Evolutionary conservation across 2,329 filamentous ascomycete species (phyloP).

Genomic region (Chrysoporthe deuterocubensis): DNA sequence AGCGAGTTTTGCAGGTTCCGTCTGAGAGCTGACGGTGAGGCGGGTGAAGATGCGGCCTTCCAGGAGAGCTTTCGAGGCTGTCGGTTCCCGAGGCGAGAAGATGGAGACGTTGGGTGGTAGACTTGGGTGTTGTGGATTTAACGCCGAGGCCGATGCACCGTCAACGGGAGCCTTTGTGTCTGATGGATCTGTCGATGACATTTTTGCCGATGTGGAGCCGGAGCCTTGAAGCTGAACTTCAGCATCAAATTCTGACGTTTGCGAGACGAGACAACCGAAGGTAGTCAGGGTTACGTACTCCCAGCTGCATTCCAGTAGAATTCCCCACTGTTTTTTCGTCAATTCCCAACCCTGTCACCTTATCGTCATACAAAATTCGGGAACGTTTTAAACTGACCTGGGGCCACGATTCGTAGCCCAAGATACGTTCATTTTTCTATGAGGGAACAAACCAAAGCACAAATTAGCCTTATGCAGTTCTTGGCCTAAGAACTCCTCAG

Average conservation of each 20-base stretch:
- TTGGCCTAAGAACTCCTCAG: too few species aligned
- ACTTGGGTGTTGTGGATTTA: constrained; percentile 2
- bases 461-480: too few species aligned
- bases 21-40: constrained; percentile 29
- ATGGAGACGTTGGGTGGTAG: constrained; percentile 33
- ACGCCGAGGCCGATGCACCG: background rate
- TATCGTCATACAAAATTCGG: too few species aligned
- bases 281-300: constrained; percentile 3
- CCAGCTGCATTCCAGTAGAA: too few species aligned
- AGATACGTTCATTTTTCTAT: too few species aligned
- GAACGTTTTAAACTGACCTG: too few species aligned
- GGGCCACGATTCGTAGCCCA: too few species aligned
- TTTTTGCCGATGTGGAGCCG: constrained; percentile 1
- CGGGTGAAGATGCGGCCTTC: constrained; percentile 30
- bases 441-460: too few species aligned
- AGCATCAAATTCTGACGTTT: background rate
- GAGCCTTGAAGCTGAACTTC: background rate
- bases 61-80: constrained; percentile 26
- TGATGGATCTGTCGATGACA: constrained; percentile 15
- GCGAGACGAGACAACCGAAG: background rate
- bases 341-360: background rate
- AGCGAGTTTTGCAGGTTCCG: constrained; percentile 26
- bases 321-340: too few species aligned
- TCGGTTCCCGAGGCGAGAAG: constrained; percentile 28
- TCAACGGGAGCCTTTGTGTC: too few species aligned